Evolutionary conservation across 2,329 filamentous ascomycete genomes (phyloP), one percentile per base, ranked within the genome.

Genomic region (Hymenoscyphus linearis): DNA sequence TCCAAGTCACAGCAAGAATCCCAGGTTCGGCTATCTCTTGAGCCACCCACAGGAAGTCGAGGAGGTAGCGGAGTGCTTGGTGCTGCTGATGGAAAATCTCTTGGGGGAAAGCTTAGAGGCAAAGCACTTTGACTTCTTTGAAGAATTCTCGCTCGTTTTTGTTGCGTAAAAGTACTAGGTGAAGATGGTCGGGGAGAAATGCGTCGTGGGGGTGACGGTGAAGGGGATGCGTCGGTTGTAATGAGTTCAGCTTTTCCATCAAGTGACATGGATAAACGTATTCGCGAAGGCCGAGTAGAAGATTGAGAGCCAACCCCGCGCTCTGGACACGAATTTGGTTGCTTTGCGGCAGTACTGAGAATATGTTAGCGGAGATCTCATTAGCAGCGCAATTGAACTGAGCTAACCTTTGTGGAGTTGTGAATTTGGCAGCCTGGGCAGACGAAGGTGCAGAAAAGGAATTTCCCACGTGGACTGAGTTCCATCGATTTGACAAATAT

Each of bases 181-280:
- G 74, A 79, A 66, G 72, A 77, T 69, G 77, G 80, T 63, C 74
- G 80, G 62, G 77, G 81, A 67, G 77, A 77, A 68, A 77, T 75
- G 68, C 81, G 79, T 62, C 80, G 84, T 57, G 85, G 87, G 1
- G 88, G 90, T 2, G 82, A 80, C 64, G 88, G 90, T 2, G 82
- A 80, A 65, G 88, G 85, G 2, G 82, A 80, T 65, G 88, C 85
- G 64, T 87, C 82, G 59, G 88, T 80, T 16, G 83, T 85, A 25
- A 93, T 85, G 57, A 97, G 81, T 69, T 93, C 89, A n/a, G 93
- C 93, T 71, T 93, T 93, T 67, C 93, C 93, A 71, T 97, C 91
- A 35, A 93, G 82, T 18, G 91, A 95, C 70, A 95, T 85, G 1
- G 90, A 91, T 31, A 97, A 80, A 55, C 91, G 87, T 61, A 96